Conservation (phyloP, 2,329 filamentous ascomycete species). For the Aureobasidium sp. region DNA sequence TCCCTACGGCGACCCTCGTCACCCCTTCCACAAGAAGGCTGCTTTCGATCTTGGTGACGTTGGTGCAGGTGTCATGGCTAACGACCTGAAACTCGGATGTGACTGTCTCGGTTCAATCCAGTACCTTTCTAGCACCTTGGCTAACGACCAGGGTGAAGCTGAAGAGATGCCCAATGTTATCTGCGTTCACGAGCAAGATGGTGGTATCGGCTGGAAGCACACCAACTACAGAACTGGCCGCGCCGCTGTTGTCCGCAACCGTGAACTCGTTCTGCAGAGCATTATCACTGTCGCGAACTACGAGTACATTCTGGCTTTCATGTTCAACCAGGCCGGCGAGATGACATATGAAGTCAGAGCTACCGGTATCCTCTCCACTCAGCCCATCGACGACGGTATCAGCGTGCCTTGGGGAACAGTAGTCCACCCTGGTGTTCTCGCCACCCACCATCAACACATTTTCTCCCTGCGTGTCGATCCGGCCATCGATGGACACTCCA, state of each 20-base stretch:
- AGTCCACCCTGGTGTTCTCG: slow-evolving; percentile 60
- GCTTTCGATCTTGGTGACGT: slow-evolving; percentile 63
- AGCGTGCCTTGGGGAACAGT: slow-evolving; percentile 59
- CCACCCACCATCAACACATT: slow-evolving; percentile 66
- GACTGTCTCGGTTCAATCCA: slow-evolving; percentile 64
- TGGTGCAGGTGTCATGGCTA: slow-evolving; percentile 57
- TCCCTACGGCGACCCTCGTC: slow-evolving; percentile 54
- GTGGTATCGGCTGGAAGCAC: slow-evolving; percentile 62
- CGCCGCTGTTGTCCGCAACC: slow-evolving; percentile 53
- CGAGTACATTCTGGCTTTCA: slow-evolving; percentile 64
- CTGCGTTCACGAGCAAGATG: slow-evolving; percentile 63
- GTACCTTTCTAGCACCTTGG: slow-evolving; percentile 52
- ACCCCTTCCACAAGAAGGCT: slow-evolving; percentile 60
- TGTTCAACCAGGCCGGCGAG: slow-evolving; percentile 63
- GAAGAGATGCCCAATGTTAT: slow-evolving; percentile 56
- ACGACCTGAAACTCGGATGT: slow-evolving; percentile 60
- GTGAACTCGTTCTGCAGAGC: slow-evolving; percentile 58
- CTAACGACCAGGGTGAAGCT: slow-evolving; percentile 51
- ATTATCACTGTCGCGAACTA: slow-evolving; percentile 67
- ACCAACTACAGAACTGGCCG: slow-evolving; percentile 60
- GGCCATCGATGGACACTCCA: slow-evolving; percentile 36
- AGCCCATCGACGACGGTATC: slow-evolving; percentile 57
- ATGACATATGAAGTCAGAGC: slow-evolving; percentile 59
- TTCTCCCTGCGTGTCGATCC: slow-evolving; percentile 48
- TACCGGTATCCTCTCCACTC: slow-evolving; percentile 60